Base-by-base conservation (phyloP, 2,329 filamentous ascomycete genomes). In the Aspergillus phoenicis region DNA sequence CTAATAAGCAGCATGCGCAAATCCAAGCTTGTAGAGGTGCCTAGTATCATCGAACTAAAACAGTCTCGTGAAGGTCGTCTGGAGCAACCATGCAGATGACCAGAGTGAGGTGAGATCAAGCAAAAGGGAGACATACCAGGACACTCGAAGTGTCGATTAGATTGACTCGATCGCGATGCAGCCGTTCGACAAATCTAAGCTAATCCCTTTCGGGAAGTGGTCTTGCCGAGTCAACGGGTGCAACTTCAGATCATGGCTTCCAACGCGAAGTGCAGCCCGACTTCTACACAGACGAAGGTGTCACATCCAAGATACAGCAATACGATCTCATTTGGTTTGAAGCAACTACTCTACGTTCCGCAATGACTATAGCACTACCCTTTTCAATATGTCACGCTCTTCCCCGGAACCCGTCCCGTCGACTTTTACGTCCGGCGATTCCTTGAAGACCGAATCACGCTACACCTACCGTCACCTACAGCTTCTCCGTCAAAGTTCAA, bases 381-480 rank as follows among this genome's bases (percentile, higher is more conserved):
- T 22, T 26, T 17, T 60, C 60, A 54, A 87, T 79, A 88, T 89
- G 52, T 84, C 88, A 72, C 90, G 90, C 74, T 93, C 91, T 24
- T 92, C 91, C 10, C 66, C 66, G 64, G 68, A 70, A 60, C 64
- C 66, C 56, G 61, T 64, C 57, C 61, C 68, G 43, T 66, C 68
- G 24, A 63, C 68, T 36, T 59, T 62, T 39, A 91, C 87, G 10
- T 91, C 68, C 43, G 58, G 43, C 52, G 62, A 71, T 63, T 59
- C 68, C 63, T 36, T 73, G 66, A 80, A 70, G 57, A 67, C 64
- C 54, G 66, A 67, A 56, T 97, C 93, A 15, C 85, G 84, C 60
- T 98, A 95, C 78, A 97, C 92, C 2, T 92, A 91, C 74, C 91
- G 90, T 62, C 89, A 98, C 57, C 84, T 98, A 15, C 83, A 86